phyloP scores from a whole-genome alignment of 352 stramenopile genomes.

The Globisporangium spinosum region DNA sequence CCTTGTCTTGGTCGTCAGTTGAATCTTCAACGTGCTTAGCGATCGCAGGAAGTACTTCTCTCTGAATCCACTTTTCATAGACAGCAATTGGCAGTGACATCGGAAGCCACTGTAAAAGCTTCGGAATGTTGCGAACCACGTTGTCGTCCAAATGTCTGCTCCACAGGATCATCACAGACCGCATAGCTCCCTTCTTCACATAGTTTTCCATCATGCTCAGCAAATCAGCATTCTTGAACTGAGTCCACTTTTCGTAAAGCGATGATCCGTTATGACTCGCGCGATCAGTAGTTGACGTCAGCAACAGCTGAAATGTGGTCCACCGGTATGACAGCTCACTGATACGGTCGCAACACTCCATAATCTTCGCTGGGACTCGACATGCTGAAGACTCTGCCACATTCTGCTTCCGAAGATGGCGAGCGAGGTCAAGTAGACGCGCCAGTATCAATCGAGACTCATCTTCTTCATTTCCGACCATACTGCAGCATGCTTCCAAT shows the following conservation, averaged over 20 bases:
- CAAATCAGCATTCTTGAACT: slow-evolving; percentile 34
- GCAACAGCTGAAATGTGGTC: slow-evolving; percentile 67
- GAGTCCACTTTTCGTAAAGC: slow-evolving; percentile 26
- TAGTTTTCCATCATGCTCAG: slow-evolving; percentile 42
- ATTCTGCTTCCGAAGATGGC: slow-evolving; percentile 6
- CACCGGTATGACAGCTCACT: slow-evolving; percentile 47
- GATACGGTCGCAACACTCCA: slow-evolving; percentile 32
- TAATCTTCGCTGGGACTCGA: neutral
- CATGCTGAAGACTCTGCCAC: neutral
- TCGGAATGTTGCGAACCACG: slow-evolving; percentile 29
- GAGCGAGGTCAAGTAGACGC: slow-evolving; percentile 11
- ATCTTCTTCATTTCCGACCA: slow-evolving; percentile 15
- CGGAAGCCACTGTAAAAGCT: slow-evolving; percentile 36
- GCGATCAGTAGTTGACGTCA: slow-evolving; percentile 20
- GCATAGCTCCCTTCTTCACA: slow-evolving; percentile 47
- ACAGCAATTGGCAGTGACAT: slow-evolving; percentile 34
- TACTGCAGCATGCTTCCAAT: slow-evolving; percentile 8
- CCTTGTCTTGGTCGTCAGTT: neutral
- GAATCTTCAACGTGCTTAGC: slow-evolving; percentile 24
- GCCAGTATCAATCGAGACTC: slow-evolving; percentile 16
- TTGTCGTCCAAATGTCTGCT: slow-evolving; percentile 40
- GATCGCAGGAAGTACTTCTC: slow-evolving; percentile 48
- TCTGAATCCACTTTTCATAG: slow-evolving; percentile 52
- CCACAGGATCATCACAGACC: slow-evolving; percentile 49
- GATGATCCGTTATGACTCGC: neutral